Evolutionary conservation across 225 moss, liverwort and hornwort genomes (phyloP).

Genomic region (Marchantia polymorpha): DNA sequence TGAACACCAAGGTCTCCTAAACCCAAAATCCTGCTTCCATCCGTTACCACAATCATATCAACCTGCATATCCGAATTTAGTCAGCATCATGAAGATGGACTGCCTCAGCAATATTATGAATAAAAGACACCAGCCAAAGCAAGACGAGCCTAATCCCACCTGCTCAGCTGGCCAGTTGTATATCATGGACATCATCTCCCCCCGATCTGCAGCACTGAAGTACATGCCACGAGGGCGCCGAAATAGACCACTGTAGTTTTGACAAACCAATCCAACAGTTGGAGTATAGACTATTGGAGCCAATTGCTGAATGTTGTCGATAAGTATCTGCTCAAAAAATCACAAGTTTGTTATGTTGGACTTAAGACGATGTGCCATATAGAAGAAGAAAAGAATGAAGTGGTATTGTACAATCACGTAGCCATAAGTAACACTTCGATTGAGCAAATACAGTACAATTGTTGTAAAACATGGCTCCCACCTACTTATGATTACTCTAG

Average conservation of each 20-base stretch:
- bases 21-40: slow-evolving; percentile 93
- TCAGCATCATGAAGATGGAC: background rate
- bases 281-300: slow-evolving; percentile 96
- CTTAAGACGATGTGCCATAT: slow-evolving; percentile 9
- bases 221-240: slow-evolving; percentile 96
- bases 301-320: slow-evolving; percentile 79
- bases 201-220: slow-evolving; percentile 76
- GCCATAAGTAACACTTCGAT: background rate
- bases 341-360: slow-evolving; percentile 17
- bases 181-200: slow-evolving; percentile 92
- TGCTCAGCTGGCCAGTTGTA: slow-evolving; percentile 95
- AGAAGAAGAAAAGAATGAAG: background rate
- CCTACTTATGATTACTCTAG: background rate
- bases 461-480: background rate
- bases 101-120: background rate
- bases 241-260: slow-evolving; percentile 93
- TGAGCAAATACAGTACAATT: background rate
- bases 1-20: slow-evolving; percentile 96
- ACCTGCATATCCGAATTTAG: slow-evolving; percentile 44
- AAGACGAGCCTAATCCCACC: slow-evolving; percentile 29
- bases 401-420: background rate
- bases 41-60: slow-evolving; percentile 99
- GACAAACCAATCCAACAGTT: slow-evolving; percentile 94
- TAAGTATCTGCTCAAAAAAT: slow-evolving; percentile 66
- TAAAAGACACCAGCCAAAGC: background rate